Base-by-base conservation (phyloP, 2,329 filamentous ascomycete genomes). In the Aspergillus nomiae region DNA sequence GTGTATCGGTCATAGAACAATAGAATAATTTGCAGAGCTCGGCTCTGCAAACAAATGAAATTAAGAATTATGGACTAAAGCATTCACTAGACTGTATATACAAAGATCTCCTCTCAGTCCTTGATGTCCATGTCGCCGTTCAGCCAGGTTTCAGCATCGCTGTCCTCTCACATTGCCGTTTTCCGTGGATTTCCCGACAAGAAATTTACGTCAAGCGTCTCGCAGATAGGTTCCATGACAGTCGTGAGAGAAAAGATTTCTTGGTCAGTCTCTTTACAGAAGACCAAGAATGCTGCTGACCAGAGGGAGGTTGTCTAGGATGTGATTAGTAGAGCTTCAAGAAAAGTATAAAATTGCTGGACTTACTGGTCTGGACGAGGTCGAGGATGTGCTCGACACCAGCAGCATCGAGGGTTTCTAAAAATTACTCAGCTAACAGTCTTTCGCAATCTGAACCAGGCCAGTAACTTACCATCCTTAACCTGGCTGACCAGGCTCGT, bases 311-410 rank as follows among this genome's bases (percentile, higher is more conserved):
- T 58, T 28, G 21, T 24, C 56, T 58, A 24, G 28, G 12, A 26
- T 10, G n/a, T 58, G 1, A 50, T 58, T 26, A 58, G 45, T 26
- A 54, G 38, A 45, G 54, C 12, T 46, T 38, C 32, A 14, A 50
- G 21, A 19, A 19, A 28, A 5, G 14, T 26, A 36, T 12, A 24
- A n/a, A 6, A 34, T 30, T 19, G 53, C 28, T n/a, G 4, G 7
- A 61, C 66, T 63, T 64, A 67, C 66, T 30, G 19, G n/a, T 21
- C 34, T 59, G 51, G 36, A 65, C 19, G n/a, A 62, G 56, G 26
- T 11, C 48, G 10, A 69, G 61, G 58, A 68, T 26, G 46, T 62
- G 60, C 38, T 62, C 16, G 34, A 69, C 62, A 28, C 60, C 64
- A 26, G 61, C 58, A 50, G 59, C 61, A 32, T 64, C 62, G 16